Percentiles rank a stretch among this genome's conserved stretches.
Conservation (phyloP, 768 basidiomycete genomes). For the Agaricus blazei region DNA sequence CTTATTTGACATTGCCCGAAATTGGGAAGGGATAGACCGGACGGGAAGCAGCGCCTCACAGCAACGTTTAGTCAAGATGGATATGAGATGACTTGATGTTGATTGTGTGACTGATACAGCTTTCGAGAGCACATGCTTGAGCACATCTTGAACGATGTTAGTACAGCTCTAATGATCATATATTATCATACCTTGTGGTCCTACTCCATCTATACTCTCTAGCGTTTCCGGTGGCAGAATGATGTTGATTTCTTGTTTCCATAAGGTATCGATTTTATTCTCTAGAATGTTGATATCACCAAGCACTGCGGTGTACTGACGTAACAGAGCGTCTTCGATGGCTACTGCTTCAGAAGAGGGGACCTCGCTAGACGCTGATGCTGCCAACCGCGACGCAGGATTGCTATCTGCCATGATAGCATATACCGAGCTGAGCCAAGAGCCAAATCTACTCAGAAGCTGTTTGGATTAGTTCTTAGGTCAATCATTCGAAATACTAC, state of each 20-base stretch:
- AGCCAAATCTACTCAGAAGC: conserved; percentile 77
- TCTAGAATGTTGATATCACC: conserved; percentile 62
- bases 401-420: conserved; percentile 32
- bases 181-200: conserved; percentile 43
- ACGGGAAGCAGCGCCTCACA: conserved; percentile 82
- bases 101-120: conserved; percentile 50
- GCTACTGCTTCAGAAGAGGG: conserved; percentile 49
- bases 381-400: conserved; percentile 38
- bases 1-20: conserved; percentile 78
- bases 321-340: conserved; percentile 60
- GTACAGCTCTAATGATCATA: neutral
- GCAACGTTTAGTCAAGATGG: conserved; percentile 74
- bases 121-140: conserved; percentile 45
- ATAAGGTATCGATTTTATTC: conserved; percentile 48
- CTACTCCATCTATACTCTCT: conserved; percentile 23
- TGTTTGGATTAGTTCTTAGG: conserved; percentile 24
- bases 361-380: conserved; percentile 46
- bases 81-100: conserved; percentile 58
- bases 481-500: neutral
- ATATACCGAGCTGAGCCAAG: conserved; percentile 66
- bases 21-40: conserved; percentile 85
- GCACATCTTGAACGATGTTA: conserved; percentile 37
- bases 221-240: conserved; percentile 47
- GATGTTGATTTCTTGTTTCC: conserved; percentile 61
- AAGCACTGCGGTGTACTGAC: conserved; percentile 62